phyloP scores from a whole-genome alignment of 495 filamentous ascomycete species.

The Beverwykella pulmonaria region DNA sequence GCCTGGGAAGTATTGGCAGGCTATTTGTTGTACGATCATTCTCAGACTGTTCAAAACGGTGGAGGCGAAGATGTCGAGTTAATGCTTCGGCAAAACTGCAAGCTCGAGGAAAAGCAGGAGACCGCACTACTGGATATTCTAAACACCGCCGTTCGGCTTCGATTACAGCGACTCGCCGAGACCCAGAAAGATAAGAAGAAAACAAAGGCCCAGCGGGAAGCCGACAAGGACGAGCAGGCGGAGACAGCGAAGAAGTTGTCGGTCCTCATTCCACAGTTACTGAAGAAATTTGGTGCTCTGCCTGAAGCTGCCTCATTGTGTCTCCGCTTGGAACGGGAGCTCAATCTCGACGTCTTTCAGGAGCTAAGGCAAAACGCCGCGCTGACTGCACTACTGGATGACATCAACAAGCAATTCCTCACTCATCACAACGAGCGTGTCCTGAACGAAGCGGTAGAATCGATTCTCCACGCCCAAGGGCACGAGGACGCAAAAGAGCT shows the following conservation, averaged over 20 bases:
- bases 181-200: constrained; percentile 41
- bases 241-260: constrained; percentile 74
- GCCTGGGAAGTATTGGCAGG: constrained; percentile 88
- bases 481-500: constrained; percentile 86
- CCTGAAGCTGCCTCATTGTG: constrained; percentile 83
- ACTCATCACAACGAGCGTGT: constrained; percentile 84
- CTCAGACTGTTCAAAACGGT: constrained; percentile 56
- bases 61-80: constrained; percentile 55
- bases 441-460: constrained; percentile 78
- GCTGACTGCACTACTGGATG: constrained; percentile 80
- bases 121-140: constrained; percentile 83
- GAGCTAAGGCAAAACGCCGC: constrained; percentile 84
- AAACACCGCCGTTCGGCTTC: constrained; percentile 71
- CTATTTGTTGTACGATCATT: constrained; percentile 91
- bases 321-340: constrained; percentile 79
- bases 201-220: constrained; percentile 60
- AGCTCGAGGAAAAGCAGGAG: constrained; percentile 77
- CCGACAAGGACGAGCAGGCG: constrained; percentile 68
- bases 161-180: constrained; percentile 58
- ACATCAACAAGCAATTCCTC: constrained; percentile 91
- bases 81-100: constrained; percentile 65
- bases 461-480: constrained; percentile 79
- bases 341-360: constrained; percentile 86
- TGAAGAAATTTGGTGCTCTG: constrained; percentile 91
- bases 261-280: constrained; percentile 74